Evolutionary conservation across 1,284 basidiomycete species (phyloP).

Genomic region (Ceratobasidium sp.): DNA sequence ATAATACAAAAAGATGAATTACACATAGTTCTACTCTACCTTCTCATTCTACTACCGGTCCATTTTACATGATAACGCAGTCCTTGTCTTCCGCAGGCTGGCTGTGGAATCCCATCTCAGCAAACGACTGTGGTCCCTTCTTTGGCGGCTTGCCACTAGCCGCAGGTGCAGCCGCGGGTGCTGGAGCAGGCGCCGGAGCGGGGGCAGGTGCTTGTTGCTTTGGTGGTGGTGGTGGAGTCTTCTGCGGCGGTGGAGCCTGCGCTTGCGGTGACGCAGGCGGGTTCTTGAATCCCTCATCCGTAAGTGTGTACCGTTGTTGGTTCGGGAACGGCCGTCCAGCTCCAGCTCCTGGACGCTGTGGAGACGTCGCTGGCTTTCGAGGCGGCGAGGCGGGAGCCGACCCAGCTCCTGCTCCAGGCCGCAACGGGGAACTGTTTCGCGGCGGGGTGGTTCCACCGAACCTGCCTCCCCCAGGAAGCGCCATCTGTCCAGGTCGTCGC

Average conservation of each 20-base stretch:
- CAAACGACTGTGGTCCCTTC: slow-evolving; percentile 63
- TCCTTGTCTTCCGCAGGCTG: slow-evolving; percentile 61
- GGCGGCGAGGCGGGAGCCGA: background rate
- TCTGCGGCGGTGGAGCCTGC: background rate
- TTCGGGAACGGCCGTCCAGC: slow-evolving; percentile 7
- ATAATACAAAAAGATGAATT: slow-evolving; percentile 27
- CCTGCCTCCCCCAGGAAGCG: slow-evolving; percentile 26
- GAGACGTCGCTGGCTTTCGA: slow-evolving; percentile 3
- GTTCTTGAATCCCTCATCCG: slow-evolving; percentile 35
- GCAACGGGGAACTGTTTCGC: background rate
- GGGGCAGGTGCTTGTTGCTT: slow-evolving; percentile 4
- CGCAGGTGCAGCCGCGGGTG: slow-evolving; percentile 29
- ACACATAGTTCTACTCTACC: slow-evolving; percentile 17
- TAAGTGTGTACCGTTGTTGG: slow-evolving; percentile 36
- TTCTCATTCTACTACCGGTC: slow-evolving; percentile 7
- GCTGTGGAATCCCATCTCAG: slow-evolving; percentile 66
- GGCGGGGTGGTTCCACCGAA: slow-evolving; percentile 15
- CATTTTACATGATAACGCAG: slow-evolving; percentile 58
- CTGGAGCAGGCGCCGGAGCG: slow-evolving; percentile 13
- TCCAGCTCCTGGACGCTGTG: slow-evolving; percentile 16
- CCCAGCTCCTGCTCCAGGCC: background rate
- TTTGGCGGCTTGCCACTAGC: slow-evolving; percentile 47
- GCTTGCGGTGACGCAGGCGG: slow-evolving; percentile 6
- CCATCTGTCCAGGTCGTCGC: slow-evolving; percentile 27
- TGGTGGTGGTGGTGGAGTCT: no score